Percentiles rank a stretch among this genome's conserved stretches.
Evolutionary conservation across 495 filamentous ascomycete genomes (phyloP).

Genomic region (Amphirosellinia nigrospora): DNA sequence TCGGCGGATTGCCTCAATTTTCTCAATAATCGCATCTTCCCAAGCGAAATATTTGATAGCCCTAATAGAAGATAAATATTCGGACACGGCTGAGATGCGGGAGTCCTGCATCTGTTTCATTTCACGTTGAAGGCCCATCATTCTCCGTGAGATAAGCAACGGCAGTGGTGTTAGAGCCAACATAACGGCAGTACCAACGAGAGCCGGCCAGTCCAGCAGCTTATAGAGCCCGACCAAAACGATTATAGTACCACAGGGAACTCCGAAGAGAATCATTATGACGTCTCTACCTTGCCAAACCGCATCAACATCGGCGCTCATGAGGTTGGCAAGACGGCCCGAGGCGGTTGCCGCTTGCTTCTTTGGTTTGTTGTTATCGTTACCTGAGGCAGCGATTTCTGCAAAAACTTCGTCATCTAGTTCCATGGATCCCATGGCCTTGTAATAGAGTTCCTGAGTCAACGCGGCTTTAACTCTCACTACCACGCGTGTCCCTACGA

Average conservation of each 20-base stretch:
- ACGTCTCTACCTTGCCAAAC: slow-evolving; percentile 51
- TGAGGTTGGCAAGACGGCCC: slow-evolving; percentile 55
- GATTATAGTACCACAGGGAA: slow-evolving; percentile 44
- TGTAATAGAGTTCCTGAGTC: slow-evolving; percentile 58
- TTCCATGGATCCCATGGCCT: slow-evolving; percentile 54
- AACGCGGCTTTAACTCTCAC: slow-evolving; percentile 55
- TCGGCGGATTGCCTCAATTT: slow-evolving; percentile 47
- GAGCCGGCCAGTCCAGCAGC: slow-evolving; percentile 53
- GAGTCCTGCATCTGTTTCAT: slow-evolving; percentile 56
- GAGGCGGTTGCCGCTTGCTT: slow-evolving; percentile 48
- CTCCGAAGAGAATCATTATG: slow-evolving; percentile 44
- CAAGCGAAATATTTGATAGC: slow-evolving; percentile 61
- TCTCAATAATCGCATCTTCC: slow-evolving; percentile 53
- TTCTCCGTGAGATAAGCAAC: slow-evolving; percentile 45
- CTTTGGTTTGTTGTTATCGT: slow-evolving; percentile 31
- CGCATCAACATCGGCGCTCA: slow-evolving; percentile 57
- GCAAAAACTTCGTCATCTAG: slow-evolving; percentile 49
- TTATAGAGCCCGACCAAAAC: slow-evolving; percentile 50
- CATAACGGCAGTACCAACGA: slow-evolving; percentile 51
- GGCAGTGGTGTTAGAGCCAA: slow-evolving; percentile 48
- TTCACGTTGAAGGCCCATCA: slow-evolving; percentile 48
- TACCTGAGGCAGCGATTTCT: slow-evolving; percentile 35
- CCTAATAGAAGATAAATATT: slow-evolving; percentile 56
- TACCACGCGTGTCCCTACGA: slow-evolving; percentile 52
- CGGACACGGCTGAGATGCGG: slow-evolving; percentile 56